phyloP scores from a whole-genome alignment of 1,284 basidiomycete genomes.

The Megacollybia platyphylla region DNA sequence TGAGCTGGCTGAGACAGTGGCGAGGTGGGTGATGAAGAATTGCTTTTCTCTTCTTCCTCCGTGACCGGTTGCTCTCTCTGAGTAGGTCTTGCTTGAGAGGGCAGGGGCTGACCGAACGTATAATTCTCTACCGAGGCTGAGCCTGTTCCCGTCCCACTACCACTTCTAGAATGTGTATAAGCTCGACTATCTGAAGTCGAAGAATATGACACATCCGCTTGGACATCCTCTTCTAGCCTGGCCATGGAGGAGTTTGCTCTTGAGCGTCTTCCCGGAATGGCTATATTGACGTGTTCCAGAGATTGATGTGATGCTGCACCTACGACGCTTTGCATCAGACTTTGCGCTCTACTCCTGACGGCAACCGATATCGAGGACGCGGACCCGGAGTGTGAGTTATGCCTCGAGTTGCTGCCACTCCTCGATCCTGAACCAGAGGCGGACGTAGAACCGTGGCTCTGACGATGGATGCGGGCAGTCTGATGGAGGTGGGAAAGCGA shows the following conservation, averaged over 20 bases:
- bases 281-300: conserved; percentile 36
- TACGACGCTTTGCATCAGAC: conserved; percentile 44
- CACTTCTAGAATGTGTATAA: conserved; percentile 32
- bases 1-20: not conserved
- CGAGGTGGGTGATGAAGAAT: conserved; percentile 1
- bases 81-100: conserved; percentile 17
- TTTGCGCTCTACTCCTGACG: conserved; percentile 46
- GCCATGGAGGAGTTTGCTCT: conserved; percentile 50
- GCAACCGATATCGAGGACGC: conserved; percentile 33
- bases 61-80: conserved; percentile 12
- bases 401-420: conserved; percentile 19
- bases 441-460: conserved; percentile 11
- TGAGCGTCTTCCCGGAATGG: conserved; percentile 19
- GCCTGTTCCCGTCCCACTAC: conserved; percentile 34
- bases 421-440: conserved; percentile 10
- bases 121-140: conserved; percentile 49
- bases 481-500: conserved; percentile 6
- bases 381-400: conserved; percentile 20
- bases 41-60: conserved; percentile 4
- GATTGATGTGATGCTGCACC: conserved; percentile 48
- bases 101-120: conserved; percentile 51
- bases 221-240: conserved; percentile 38
- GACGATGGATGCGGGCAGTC: conserved; percentile 7
- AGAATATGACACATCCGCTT: conserved; percentile 5
- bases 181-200: conserved; percentile 20